Evolutionary conservation across 2,329 filamentous ascomycete genomes (phyloP), one percentile per base, ranked within the genome.

Genomic region (Tolypocladium ophioglossoides): DNA sequence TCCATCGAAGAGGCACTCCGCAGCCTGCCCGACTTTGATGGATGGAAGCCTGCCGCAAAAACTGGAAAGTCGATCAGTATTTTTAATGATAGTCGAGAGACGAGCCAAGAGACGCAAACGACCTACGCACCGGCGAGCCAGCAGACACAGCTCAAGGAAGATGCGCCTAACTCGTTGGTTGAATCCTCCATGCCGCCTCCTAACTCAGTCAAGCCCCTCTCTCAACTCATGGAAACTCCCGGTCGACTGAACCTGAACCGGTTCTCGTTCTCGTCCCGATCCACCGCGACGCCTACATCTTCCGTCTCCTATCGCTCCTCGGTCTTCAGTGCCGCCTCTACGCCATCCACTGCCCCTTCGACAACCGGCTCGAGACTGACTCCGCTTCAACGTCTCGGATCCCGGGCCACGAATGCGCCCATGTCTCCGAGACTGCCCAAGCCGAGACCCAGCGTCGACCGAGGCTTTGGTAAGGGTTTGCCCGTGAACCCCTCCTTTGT

Each of bases 1-100:
- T 82, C 79, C 0, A 70, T 83, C 41, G 78, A 82, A 32, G 79
- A 82, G 55, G 78, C 73, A 0, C 67, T 83, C 22, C 65, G 70
- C 30, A 72, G 71, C 22, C 63, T 84, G 12, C 78, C 79, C 1
- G 79, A 82, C 48, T 65, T 77, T 40, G 74, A 74, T n/a, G 71
- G 68, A 12, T 80, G 78, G 78, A 67, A 71, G 47, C 63, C 68
- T 8, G 54, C 58, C 24, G 49, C 60, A 7, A 75, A 73, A 56
- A 59, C 64, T 0, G 66, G 62, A 46, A 72, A 68, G 55, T 62
- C 69, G 1, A 67, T 77, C 20, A 61, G 67, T 3, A 72, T 82
- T 7, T 82, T 78, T 55, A 70, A 73, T 27, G 74, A 78, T 49
- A 27, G 27, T 6, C 65, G 66, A 51, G 53, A 51, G 27, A 48